Evolutionary conservation across 2,329 filamentous ascomycete species (phyloP).

Genomic region (Chrysosporium keratinophilum): DNA sequence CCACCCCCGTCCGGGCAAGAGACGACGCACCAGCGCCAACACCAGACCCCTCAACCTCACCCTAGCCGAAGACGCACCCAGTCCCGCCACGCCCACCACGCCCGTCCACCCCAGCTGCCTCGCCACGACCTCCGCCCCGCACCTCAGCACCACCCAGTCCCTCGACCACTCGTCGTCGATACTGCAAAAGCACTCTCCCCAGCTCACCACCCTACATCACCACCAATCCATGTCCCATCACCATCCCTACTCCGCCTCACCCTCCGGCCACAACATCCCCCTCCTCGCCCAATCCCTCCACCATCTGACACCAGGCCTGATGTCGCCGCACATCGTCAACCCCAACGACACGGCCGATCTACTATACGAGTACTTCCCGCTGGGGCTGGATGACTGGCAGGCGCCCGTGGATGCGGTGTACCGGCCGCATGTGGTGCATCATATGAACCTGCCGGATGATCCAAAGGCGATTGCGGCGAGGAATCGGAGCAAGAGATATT

Average conservation of each 20-base stretch:
- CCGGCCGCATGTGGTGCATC: conserved; percentile 84
- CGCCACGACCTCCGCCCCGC: not conserved
- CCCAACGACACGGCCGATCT: conserved; percentile 59
- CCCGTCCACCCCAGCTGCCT: conserved; percentile 17
- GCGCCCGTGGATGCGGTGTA: conserved; percentile 84
- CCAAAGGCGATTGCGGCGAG: conserved; percentile 58
- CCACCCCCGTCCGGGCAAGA: conserved; percentile 36
- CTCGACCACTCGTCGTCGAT: not conserved
- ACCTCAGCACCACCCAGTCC: not conserved
- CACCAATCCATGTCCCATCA: conserved; percentile 23
- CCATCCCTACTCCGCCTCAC: conserved; percentile 20
- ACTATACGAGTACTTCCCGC: conserved; percentile 88
- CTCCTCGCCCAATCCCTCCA: conserved; percentile 24
- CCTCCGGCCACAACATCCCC: conserved; percentile 26
- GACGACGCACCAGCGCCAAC: conserved; percentile 28
- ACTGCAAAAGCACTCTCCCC: conserved; percentile 3
- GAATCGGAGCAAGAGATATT: conserved; percentile 61
- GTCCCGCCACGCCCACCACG: conserved; percentile 23
- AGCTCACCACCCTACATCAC: conserved; percentile 2
- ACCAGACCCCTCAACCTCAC: conserved; percentile 46
- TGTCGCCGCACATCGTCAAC: conserved; percentile 46
- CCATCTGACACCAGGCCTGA: conserved; percentile 24
- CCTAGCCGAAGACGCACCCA: conserved; percentile 45
- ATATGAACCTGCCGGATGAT: conserved; percentile 60
- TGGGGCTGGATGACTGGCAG: conserved; percentile 86